Evolutionary conservation across 345 rosid genomes (phyloP).

Genomic region (Camelina hispida): DNA sequence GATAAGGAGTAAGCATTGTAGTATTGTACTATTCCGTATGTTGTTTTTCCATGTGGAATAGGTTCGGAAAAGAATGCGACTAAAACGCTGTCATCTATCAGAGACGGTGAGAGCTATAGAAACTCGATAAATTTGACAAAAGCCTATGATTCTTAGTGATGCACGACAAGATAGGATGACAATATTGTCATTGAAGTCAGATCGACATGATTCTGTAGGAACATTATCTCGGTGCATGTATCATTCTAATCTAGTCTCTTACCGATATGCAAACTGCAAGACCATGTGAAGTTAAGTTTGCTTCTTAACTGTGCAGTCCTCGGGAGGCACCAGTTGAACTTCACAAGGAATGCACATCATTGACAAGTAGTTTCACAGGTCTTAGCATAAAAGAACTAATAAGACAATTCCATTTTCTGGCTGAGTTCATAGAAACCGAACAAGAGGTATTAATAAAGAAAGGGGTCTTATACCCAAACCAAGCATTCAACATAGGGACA

Average conservation of each 20-base stretch:
- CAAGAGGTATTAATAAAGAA: not conserved
- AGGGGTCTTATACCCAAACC: constrained; percentile 18
- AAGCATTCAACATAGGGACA: constrained; percentile 35
- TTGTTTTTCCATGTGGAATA: no score
- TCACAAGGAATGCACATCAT: constrained; percentile 53
- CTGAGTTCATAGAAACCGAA: not conserved
- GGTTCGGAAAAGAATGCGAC: no score
- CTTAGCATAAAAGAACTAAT: not conserved
- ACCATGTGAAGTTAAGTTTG: not conserved
- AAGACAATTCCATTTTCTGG: not conserved
- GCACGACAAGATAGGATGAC: no score
- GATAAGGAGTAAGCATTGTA: no score
- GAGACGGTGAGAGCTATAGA: no score
- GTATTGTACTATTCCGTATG: no score
- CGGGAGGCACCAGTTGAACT: constrained; percentile 43
- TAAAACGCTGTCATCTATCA: no score
- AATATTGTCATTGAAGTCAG: no score
- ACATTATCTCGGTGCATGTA: not conserved
- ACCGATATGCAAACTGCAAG: not conserved
- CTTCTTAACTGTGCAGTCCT: constrained; percentile 44
- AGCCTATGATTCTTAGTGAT: no score
- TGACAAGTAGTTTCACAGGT: not conserved
- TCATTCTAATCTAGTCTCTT: not conserved
- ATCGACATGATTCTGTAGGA: not conserved
- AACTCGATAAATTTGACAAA: no score